A percentile compares a stretch with the other conserved stretches of the same genome.
phyloP scores from a whole-genome alignment of 2,329 filamentous ascomycete genomes.

The Penicillium sp. region DNA sequence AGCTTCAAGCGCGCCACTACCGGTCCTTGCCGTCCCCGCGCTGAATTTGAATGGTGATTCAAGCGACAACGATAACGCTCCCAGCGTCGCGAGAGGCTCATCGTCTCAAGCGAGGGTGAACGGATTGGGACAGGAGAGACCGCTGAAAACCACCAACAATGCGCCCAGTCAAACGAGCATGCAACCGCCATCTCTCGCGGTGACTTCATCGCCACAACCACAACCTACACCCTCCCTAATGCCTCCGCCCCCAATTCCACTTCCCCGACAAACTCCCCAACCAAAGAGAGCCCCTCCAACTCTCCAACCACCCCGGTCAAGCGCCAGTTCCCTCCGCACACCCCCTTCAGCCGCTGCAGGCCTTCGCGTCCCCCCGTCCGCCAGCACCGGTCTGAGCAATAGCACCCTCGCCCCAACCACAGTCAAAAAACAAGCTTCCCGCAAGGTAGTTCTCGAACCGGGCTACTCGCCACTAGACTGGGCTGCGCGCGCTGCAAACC shows the following conservation, averaged over 20 bases:
- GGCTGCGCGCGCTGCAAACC: slow-evolving; percentile 72
- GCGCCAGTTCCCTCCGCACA: slow-evolving; percentile 39
- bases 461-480: slow-evolving; percentile 96
- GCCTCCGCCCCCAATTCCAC: slow-evolving; percentile 41
- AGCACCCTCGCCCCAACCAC: slow-evolving; percentile 48
- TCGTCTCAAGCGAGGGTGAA: slow-evolving; percentile 3
- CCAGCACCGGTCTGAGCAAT: slow-evolving; percentile 42
- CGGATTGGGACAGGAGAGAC: slow-evolving; percentile 6
- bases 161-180: slow-evolving; percentile 11
- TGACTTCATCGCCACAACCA: slow-evolving; percentile 19
- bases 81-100: background rate
- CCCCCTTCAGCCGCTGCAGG: slow-evolving; percentile 51
- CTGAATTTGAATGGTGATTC: slow-evolving; percentile 36
- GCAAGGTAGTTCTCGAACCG: slow-evolving; percentile 76
- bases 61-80: slow-evolving; percentile 7
- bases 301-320: slow-evolving; percentile 27
- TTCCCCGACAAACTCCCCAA: slow-evolving; percentile 30
- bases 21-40: slow-evolving; percentile 36
- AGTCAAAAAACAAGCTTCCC: slow-evolving; percentile 50
- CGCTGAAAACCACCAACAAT: slow-evolving; percentile 14
- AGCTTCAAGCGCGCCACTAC: slow-evolving; percentile 27
- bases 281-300: slow-evolving; percentile 21
- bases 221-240: slow-evolving; percentile 34
- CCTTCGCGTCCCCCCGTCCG: slow-evolving; percentile 47
- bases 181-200: slow-evolving; percentile 13